Conservation (phyloP, 2,329 filamentous ascomycete species). For the Neopestalotiopsis sp. region DNA sequence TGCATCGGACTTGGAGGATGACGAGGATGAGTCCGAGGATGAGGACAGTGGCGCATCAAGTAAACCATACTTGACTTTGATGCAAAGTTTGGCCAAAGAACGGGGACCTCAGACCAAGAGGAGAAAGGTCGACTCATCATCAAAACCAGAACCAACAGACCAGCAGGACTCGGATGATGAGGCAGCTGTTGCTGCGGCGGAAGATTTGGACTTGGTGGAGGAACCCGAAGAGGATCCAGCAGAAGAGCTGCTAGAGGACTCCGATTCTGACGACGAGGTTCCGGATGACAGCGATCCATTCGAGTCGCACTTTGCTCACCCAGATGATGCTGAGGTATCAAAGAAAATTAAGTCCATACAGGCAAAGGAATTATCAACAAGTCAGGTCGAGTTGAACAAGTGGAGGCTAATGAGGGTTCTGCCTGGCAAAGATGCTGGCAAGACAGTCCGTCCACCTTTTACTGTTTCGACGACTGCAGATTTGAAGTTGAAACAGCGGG, state of each 20-base stretch:
- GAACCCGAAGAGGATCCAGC: slow-evolving; percentile 55
- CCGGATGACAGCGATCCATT: slow-evolving; percentile 69
- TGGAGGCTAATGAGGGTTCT: slow-evolving; percentile 53
- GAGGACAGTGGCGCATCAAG: slow-evolving; percentile 41
- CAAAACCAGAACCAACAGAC: slow-evolving; percentile 25
- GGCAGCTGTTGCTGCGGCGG: slow-evolving; percentile 34
- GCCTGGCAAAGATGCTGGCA: slow-evolving; percentile 45
- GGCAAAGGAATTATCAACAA: slow-evolving; percentile 55
- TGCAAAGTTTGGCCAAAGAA: slow-evolving; percentile 60
- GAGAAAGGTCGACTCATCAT: slow-evolving; percentile 56
- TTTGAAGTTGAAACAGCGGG: slow-evolving; percentile 72
- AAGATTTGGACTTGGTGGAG: slow-evolving; percentile 46
- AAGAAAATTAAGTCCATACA: slow-evolving; percentile 57
- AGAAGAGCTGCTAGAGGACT: slow-evolving; percentile 39
- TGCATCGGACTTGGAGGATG: slow-evolving; percentile 47
- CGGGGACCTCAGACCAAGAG: slow-evolving; percentile 56
- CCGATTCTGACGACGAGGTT: slow-evolving; percentile 57
- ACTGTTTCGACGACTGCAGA: slow-evolving; percentile 46
- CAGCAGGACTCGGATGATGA: slow-evolving; percentile 25
- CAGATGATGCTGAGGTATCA: slow-evolving; percentile 65
- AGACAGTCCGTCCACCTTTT: slow-evolving; percentile 38
- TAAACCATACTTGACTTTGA: slow-evolving; percentile 61
- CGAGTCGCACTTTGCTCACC: slow-evolving; percentile 76
- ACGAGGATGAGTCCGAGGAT: slow-evolving; percentile 53
- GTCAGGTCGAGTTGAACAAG: slow-evolving; percentile 50